These are phyloP conservation scores for Cutaneotrichosporon sp. DNA, from an alignment of 1,284 basidiomycete genomes.

Conservation along the genomic window DNA sequence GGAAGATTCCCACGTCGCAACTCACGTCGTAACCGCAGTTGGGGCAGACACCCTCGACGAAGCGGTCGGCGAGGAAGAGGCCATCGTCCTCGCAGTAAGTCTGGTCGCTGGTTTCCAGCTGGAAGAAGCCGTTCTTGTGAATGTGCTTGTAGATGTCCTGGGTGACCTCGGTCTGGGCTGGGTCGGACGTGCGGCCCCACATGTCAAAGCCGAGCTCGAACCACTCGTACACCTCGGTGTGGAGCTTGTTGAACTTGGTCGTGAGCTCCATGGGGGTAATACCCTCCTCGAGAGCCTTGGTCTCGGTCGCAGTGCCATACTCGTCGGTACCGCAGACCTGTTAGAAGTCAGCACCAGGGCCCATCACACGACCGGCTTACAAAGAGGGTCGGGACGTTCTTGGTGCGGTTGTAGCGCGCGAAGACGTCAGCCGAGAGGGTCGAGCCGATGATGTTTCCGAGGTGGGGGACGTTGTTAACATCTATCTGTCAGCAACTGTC, in stretches of 20 bases:
- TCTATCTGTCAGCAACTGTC: conserved; percentile 49
- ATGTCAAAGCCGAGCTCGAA: conserved; percentile 79
- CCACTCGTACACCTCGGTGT: conserved; percentile 85
- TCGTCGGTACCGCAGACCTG: conserved; percentile 97
- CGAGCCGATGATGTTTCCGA: conserved; percentile 96
- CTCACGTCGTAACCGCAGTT: conserved; percentile 79
- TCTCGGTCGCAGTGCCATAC: conserved; percentile 98
- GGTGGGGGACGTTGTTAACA: conserved; percentile 98
- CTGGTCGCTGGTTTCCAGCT: conserved; percentile 83
- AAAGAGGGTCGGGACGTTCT: conserved; percentile 57
- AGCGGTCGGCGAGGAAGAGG: conserved; percentile 93
- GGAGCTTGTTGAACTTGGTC: conserved; percentile 89
- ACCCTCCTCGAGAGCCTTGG: conserved; percentile 86
- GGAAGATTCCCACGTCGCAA: background rate
- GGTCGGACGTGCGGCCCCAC: conserved; percentile 93
- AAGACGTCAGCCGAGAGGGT: conserved; percentile 91
- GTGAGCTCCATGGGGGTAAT: conserved; percentile 84
- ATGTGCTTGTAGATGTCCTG: conserved; percentile 86
- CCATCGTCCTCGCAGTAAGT: conserved; percentile 89
- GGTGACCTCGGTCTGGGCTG: conserved; percentile 87
- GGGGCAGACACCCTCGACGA: conserved; percentile 91
- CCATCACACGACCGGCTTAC: conserved; percentile 30
- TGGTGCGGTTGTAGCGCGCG: conserved; percentile 70
- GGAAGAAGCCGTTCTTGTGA: conserved; percentile 71
- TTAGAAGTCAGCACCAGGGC: conserved; percentile 9